phyloP scores from a whole-genome alignment of 371 early-diverging fungal genomes.

The Syncephalastrum racemosum region DNA sequence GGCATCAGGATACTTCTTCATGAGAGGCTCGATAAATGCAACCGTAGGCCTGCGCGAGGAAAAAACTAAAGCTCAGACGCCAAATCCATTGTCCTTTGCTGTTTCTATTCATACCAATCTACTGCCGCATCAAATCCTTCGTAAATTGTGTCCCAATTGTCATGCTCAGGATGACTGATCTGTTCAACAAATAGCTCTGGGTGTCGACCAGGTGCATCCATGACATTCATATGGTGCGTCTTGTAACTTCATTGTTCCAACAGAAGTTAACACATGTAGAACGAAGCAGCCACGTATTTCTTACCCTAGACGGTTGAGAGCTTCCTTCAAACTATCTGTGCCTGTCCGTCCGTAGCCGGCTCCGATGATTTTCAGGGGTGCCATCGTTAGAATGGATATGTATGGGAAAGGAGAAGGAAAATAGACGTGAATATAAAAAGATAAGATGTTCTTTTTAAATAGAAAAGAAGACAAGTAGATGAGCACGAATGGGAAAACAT shows the following conservation, averaged over 20 bases:
- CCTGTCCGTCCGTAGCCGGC: constrained; percentile 35
- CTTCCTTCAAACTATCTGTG: constrained; percentile 27
- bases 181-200: constrained; percentile 16
- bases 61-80: constrained; percentile 11
- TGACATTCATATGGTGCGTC: constrained; percentile 11
- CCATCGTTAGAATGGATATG: neutral
- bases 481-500: too few relatives aligned
- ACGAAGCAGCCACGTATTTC: neutral
- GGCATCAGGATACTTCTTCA: constrained; percentile 35
- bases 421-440: too few relatives aligned
- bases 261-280: too few relatives aligned
- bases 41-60: constrained; percentile 24
- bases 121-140: constrained; percentile 28
- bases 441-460: too few relatives aligned
- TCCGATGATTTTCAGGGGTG: constrained; percentile 28
- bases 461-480: too few relatives aligned
- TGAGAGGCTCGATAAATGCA: constrained; percentile 15
- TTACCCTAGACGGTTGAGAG: constrained; percentile 30
- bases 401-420: too few relatives aligned
- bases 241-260: constrained; percentile 10
- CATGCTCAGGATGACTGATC: constrained; percentile 16
- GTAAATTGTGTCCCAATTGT: constrained; percentile 35
- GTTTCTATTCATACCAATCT: constrained; percentile 9
- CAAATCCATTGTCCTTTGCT: too few relatives aligned
- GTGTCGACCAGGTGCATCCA: neutral